These are phyloP conservation scores for Xylaria curta DNA, from an alignment of 495 filamentous ascomycete species.

Conservation along the genomic window DNA sequence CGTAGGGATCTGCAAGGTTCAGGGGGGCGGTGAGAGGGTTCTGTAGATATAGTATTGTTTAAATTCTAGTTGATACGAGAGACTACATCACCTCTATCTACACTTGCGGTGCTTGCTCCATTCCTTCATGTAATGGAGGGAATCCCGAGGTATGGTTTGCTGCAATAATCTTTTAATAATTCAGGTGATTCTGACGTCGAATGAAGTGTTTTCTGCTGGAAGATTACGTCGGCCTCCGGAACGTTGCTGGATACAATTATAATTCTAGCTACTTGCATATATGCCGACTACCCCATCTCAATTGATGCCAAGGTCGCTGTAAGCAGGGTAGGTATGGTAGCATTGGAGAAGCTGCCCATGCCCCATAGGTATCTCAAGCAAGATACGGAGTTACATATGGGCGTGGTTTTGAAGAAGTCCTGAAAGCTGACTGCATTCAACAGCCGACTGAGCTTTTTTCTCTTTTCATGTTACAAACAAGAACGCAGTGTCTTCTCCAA, in stretches of 20 bases:
- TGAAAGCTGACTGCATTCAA: slow-evolving; percentile 18
- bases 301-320: background rate
- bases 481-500: background rate
- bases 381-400: slow-evolving; percentile 2
- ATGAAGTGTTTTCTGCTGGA: background rate
- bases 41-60: slow-evolving; percentile 10
- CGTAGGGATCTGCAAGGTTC: slow-evolving; percentile 24
- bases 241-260: background rate
- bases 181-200: background rate
- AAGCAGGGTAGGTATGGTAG: slow-evolving; percentile 9
- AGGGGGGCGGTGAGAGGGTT: slow-evolving; percentile 23
- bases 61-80: background rate
- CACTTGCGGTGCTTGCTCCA: background rate
- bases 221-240: background rate
- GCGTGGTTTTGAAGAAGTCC: background rate
- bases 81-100: too few species aligned
- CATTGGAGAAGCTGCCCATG: slow-evolving; percentile 5
- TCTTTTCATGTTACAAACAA: background rate
- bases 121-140: background rate
- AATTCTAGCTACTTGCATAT: background rate
- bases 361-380: background rate
- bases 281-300: slow-evolving; percentile 12
- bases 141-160: too few species aligned
- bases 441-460: background rate
- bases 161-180: background rate